Evolutionary conservation across 1,284 basidiomycete genomes (phyloP), one percentile per base, ranked within the genome.

Genomic region (Serendipita sp.): DNA sequence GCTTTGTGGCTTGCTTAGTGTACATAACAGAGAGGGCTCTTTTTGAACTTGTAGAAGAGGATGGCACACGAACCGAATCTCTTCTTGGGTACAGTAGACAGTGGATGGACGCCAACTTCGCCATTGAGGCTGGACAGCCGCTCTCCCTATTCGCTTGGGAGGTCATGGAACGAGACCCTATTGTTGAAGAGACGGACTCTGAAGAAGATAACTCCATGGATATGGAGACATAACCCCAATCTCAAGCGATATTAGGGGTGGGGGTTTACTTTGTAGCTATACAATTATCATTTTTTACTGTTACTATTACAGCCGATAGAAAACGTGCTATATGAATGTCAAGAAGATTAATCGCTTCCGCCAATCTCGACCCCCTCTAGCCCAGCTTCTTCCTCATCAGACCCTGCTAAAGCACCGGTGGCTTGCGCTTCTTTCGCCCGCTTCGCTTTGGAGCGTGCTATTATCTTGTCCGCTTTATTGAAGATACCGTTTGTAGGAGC

Each of bases 401-500:
- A 32, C 17, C 26, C 64, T 10, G 78, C 77, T 49, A 72, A 76
- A 32, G 76, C 77, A 63, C 78, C 77, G 26, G 53, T 32, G 15
- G 29, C 53, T 66, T 77, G 76, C 26, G 73, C 76, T 67, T 78
- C 75, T 66, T 77, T 76, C 70, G 78, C 82, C 74, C 85, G 84
- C 69, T 83, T 81, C 22, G 65, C 66, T 43, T 66, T 66, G 12
- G 65, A 41, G 75, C 87, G 90, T 66, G 85, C 83, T 60, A 93
- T 80, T 60, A 92, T 78, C 72, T 89, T 91, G 66, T 87, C 88
- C 29, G 89, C 90, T 53, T 88, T 81, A 72, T 95, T 95, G 77
- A 95, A 99, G 68, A 99, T 91, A 2, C 95, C 95, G 13, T 85
- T 88, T 0, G 95, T 99, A 2, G 93, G 84, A 12, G 91, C 83